Evolutionary conservation across 768 basidiomycete genomes (phyloP), one percentile per base, ranked within the genome.

Genomic region (Xerocomus potaroensis): DNA sequence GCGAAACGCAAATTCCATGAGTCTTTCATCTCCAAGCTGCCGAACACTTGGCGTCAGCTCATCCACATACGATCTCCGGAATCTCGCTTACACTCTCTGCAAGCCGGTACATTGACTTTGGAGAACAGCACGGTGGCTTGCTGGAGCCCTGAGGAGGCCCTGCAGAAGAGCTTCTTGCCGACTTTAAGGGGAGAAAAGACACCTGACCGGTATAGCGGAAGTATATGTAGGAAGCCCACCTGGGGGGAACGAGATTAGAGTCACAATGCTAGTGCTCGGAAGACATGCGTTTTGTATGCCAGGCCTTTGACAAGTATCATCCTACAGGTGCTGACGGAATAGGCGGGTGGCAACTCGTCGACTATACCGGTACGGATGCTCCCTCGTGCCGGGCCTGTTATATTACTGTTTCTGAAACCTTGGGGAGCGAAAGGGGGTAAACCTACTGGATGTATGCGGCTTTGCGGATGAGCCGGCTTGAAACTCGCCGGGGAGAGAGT

Each of bases 101-200:
- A 8, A 69, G 54, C 42, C 67, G 64, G 53, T 67, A 70, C 69
- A 70, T 69, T 9, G 67, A 69, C 56, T 70, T 69, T 46, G 69
- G 67, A 15, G 67, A 69, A 21, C 67, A 69, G 16, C 38, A 1
- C 5, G 56, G 52, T 18, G 47, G 35, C 0, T 21, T 31, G 11
- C 14, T 34, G 5, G n/a, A 16, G n/a, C 14, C 24, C 8, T 31
- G 33, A 3, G 12, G 18, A 5, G 12, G 43, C 12, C 8, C 16
- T 8, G 5, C 19, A 26, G 51, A 15, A 22, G 46, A 5, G 15
- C 19, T 33, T 11, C 14, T 45, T 5, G 49, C 43, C 21, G 64
- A 62, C 43, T 59, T 66, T 37, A 64, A 32, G 16, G 57, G 48
- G 14, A 45, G 34, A 41, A 64, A 64, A 30, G 48, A 58, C 4